Evolutionary conservation across 1,284 basidiomycete genomes (phyloP), one percentile per base, ranked within the genome.

Genomic region (Trametes pubescens): DNA sequence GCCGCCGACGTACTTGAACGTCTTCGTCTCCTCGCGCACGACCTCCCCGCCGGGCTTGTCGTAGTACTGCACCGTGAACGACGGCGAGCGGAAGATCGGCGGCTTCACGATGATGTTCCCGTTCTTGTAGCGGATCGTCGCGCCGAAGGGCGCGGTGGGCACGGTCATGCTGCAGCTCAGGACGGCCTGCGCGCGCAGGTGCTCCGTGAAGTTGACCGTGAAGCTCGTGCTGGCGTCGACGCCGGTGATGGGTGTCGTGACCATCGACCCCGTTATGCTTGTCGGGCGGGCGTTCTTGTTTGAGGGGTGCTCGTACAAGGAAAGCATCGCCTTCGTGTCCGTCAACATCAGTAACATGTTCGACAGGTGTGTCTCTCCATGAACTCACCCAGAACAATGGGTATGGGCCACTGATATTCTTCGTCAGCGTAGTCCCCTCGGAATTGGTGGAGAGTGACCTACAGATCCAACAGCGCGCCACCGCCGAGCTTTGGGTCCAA

Each of bases 401-500:
- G 77, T 95, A 95, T 14, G 93, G 91, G 0, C 92, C 92, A 46
- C 91, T 92, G 62, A 0, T 32, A 18, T 7, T 2, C 51, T 24
- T 5, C 9, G 29, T 65, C 21, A 65, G 52, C 14, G 29, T 21
- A 35, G 16, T 13, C 4, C 29, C 37, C 14, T 1, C 8, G n/a
- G 38, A 21, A 38, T 8, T 11, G 0, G 9, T 21, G 11, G 10
- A 24, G 11, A 38, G 49, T 18, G 24, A 77, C 86, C 73, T 68
- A 92, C 89, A 95, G 82, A 75, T 97, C 95, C 47, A 97, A 85
- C 40, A 97, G 74, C 9, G 90, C 92, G 0, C 95, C 95, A 24
- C 95, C 95, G 26, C 92, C 95, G 7, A 96, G 82, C 21, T 80
- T 76, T 2, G 95, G 94, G 72, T 95, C 88, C 68, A 95, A 78